Evolutionary conservation across 176 grass and related monocot genomes (phyloP), one percentile per base, ranked within the genome.

Genomic region (Lolium rigidum): DNA sequence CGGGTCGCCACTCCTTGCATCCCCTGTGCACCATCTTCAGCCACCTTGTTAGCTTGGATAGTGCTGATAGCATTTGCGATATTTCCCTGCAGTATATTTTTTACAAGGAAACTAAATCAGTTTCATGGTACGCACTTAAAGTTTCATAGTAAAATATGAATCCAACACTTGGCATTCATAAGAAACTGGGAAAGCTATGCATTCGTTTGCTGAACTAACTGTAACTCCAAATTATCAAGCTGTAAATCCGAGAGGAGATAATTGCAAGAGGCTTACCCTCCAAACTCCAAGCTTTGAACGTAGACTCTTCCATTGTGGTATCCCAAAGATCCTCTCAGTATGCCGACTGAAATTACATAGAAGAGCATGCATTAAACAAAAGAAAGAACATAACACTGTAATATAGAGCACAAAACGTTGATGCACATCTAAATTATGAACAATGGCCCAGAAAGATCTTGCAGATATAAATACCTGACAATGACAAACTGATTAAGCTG

Each of bases 11-110:
- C 58, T 55, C 94, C 94, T 91, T 93, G 92, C 83, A 84, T 84
- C 56, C 82, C 84, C 50, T 96, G 94, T 22, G 79, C 37, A n/a
- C 74, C 88, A n/a, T 97, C 90, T 70, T 93, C 97, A 39, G 94
- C 66, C 51, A 81, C 84, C 83, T 99, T 99, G 82, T 92, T 99
- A 15, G 92, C 88, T 92, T 96, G 94, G 86, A 99, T 90, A 71
- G 94, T 96, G 80, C 41, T 93, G 70, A 99, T 91, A 54, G 88
- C 97, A 83, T 83, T 96, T 10, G 94, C 90, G 67, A 99, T 86
- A 64, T 99, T 96, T 72, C 82, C 90, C 97, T 99, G 78, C 49
- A 70, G 44, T 71, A 18, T 35, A 35, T 35, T 35, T 62, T 61
- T 88, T 81, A n/a, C 67, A 76, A 69, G 12, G 80, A 46, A 81